Conservation (phyloP, 192 early-diverging fungal species). For the Pilaira anomala region DNA sequence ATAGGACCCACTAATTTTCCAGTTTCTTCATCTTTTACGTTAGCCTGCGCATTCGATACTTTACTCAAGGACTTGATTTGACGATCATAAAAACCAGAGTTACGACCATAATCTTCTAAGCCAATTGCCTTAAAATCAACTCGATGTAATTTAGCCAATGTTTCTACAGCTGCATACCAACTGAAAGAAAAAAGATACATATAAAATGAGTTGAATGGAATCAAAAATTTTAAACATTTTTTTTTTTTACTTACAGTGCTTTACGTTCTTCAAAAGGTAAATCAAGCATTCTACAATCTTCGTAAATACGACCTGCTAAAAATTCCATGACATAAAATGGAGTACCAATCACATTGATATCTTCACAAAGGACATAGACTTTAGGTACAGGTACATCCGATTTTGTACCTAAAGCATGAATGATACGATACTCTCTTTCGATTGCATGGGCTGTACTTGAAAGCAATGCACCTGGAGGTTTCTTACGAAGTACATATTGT, state of each 20-base stretch:
- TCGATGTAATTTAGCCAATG: conserved; percentile 76
- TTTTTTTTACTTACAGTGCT: conserved; percentile 43
- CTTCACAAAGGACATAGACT: conserved; percentile 84
- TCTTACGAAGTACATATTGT: conserved; percentile 85
- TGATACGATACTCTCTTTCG: conserved; percentile 84
- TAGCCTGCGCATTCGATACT: conserved; percentile 68
- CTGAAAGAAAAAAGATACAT: conserved; percentile 25
- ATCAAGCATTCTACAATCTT: conserved; percentile 56
- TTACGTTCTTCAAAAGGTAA: conserved; percentile 52
- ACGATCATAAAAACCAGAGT: conserved; percentile 77
- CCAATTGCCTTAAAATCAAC: conserved; percentile 65
- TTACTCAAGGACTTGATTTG: conserved; percentile 71
- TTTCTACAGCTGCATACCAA: conserved; percentile 72
- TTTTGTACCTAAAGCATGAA: conserved; percentile 69
- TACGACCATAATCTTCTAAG: conserved; percentile 65
- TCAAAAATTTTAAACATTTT: background rate
- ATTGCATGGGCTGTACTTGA: conserved; percentile 89
- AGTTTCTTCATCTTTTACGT: conserved; percentile 50
- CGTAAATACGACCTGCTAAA: conserved; percentile 84
- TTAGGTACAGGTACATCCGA: conserved; percentile 78
- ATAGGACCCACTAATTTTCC: conserved; percentile 63
- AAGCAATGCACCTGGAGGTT: conserved; percentile 82
- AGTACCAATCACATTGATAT: conserved; percentile 76
- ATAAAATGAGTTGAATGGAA: background rate
- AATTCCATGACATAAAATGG: conserved; percentile 98